Percentiles rank a stretch among this genome's conserved stretches.
Evolutionary conservation across 257 asterid genomes (phyloP).

Genomic region (Gardenia jasminoides): DNA sequence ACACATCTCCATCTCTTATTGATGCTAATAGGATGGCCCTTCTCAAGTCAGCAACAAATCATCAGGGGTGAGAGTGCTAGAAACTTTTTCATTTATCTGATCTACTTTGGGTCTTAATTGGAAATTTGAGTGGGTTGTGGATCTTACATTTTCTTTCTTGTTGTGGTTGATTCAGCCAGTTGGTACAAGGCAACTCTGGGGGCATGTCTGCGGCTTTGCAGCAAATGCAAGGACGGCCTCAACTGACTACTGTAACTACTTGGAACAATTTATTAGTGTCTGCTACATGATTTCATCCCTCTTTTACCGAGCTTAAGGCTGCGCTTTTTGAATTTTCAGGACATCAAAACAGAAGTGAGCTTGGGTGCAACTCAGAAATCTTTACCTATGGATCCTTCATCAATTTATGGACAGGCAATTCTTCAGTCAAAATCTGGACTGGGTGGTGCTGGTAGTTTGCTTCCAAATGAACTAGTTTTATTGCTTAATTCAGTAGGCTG

Average conservation of each 20-base stretch:
- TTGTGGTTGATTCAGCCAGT: constrained; percentile 69
- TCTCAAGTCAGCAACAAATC: constrained; percentile 85
- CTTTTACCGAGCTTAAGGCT: neutral
- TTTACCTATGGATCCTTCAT: constrained; percentile 82
- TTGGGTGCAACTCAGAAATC: constrained; percentile 74
- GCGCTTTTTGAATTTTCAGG: constrained; percentile 43
- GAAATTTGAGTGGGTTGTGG: neutral
- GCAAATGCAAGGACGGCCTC: constrained; percentile 97
- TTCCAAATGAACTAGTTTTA: neutral
- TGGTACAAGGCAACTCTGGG: constrained; percentile 84
- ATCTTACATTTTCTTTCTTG: constrained; percentile 6
- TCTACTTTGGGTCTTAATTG: neutral
- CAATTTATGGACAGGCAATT: constrained; percentile 90
- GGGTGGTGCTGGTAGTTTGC: constrained; percentile 75
- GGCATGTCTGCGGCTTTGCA: constrained; percentile 92
- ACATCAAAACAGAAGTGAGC: constrained; percentile 70
- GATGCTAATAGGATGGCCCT: constrained; percentile 97
- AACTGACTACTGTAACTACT: constrained; percentile 61
- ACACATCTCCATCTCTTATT: constrained; percentile 70
- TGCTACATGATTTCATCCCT: constrained; percentile 8
- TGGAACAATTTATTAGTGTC: constrained; percentile 2
- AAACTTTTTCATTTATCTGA: constrained; percentile 12
- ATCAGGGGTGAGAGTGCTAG: constrained; percentile 68
- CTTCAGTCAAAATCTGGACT: constrained; percentile 94
- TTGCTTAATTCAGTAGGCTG: neutral